Percentiles rank a stretch among this genome's conserved stretches.
Evolutionary conservation across 2,329 filamentous ascomycete species (phyloP).

Genomic region (Diplodia intermedia): DNA sequence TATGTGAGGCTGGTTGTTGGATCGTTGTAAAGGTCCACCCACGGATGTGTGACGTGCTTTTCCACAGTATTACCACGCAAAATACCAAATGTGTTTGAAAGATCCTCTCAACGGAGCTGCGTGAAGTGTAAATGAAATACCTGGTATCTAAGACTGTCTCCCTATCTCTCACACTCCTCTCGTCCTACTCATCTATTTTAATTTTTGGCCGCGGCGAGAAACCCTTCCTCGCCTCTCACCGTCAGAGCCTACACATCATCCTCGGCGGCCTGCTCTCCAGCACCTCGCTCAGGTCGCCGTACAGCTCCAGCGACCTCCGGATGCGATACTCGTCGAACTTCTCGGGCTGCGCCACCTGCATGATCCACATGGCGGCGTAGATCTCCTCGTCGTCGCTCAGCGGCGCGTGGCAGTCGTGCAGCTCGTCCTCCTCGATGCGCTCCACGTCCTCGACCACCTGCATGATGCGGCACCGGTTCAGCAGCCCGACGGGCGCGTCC

Average conservation of each 20-base stretch:
- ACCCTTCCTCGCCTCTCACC: constrained; percentile 11
- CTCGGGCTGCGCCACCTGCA: constrained; percentile 13
- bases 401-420: constrained; percentile 23
- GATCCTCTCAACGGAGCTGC: background rate
- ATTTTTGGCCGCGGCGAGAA: background rate
- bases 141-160: background rate
- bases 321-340: constrained; percentile 26
- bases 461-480: constrained; percentile 22
- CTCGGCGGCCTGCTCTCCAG: constrained; percentile 11
- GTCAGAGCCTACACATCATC: constrained; percentile 19
- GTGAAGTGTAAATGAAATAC: background rate
- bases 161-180: too few species aligned
- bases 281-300: constrained; percentile 19
- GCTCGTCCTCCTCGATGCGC: constrained; percentile 20
- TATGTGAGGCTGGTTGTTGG: too few species aligned
- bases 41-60: too few species aligned
- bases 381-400: constrained; percentile 24
- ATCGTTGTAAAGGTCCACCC: too few species aligned
- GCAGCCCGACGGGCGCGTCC: constrained; percentile 6
- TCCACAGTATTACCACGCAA: too few species aligned
- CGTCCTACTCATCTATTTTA: background rate
- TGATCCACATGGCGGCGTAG: constrained; percentile 25
- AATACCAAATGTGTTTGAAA: too few species aligned
- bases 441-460: constrained; percentile 17
- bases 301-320: constrained; percentile 18